These are phyloP conservation scores for Phytophthora brassicae DNA, from an alignment of 352 stramenopile species.

Conservation along the genomic window DNA sequence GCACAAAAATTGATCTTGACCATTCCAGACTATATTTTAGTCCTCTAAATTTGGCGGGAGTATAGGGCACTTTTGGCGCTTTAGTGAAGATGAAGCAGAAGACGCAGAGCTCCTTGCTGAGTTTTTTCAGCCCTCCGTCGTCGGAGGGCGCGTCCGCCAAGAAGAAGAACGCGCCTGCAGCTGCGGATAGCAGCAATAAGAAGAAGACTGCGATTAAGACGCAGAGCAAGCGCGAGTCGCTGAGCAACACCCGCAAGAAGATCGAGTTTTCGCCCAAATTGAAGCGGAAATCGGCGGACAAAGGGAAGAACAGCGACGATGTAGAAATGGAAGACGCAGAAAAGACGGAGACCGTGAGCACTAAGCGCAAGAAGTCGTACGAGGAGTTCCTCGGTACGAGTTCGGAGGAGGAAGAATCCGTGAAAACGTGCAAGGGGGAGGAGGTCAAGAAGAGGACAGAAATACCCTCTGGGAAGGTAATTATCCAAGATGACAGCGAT, in stretches of 20 bases:
- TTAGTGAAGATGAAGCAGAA: constrained; percentile 32
- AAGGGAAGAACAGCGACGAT: constrained; percentile 10
- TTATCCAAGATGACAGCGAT: constrained; percentile 86
- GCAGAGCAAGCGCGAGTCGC: constrained; percentile 20
- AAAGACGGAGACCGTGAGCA: background rate
- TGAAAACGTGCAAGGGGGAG: constrained; percentile 22
- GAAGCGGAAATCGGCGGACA: constrained; percentile 21
- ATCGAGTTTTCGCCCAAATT: constrained; percentile 76
- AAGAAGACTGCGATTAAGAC: constrained; percentile 10
- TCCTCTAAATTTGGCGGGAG: constrained; percentile 28
- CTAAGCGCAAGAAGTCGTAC: constrained; percentile 58
- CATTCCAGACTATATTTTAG: background rate
- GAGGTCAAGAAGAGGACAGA: constrained; percentile 33
- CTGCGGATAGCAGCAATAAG: constrained; percentile 5
- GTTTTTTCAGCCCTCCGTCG: constrained; percentile 81
- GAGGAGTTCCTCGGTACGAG: constrained; percentile 73
- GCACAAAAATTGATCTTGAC: background rate
- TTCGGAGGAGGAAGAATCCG: constrained; percentile 59
- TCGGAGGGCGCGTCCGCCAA: constrained; percentile 32
- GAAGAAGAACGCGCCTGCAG: constrained; percentile 31
- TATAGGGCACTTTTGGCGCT: background rate
- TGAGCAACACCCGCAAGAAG: constrained; percentile 47
- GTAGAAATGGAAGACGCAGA: constrained; percentile 17
- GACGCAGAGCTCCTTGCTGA: constrained; percentile 81
- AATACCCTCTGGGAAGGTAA: constrained; percentile 44